Evolutionary conservation across 2,329 filamentous ascomycete genomes (phyloP).

Genomic region (Cytospora piceae): DNA sequence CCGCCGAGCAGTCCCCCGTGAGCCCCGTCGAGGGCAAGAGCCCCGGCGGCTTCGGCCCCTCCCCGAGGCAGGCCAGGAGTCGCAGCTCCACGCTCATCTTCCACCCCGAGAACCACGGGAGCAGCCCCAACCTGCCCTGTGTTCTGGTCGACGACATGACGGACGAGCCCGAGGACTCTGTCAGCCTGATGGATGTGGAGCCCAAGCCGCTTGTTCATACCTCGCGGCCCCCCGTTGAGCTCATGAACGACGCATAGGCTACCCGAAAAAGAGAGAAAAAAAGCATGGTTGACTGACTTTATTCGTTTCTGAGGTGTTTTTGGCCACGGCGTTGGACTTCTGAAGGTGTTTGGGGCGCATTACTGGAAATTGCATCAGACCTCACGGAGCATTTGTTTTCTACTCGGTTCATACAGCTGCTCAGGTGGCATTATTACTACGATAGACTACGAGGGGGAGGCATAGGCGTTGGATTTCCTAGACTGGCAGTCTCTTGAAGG

Average conservation of each 20-base stretch:
- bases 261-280: too few species aligned
- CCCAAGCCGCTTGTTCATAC: slow-evolving; percentile 64
- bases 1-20: slow-evolving; percentile 37
- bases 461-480: slow-evolving; percentile 8
- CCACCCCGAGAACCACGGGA: slow-evolving; percentile 60
- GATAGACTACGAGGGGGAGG: slow-evolving; percentile 10
- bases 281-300: neutral
- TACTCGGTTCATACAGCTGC: slow-evolving; percentile 13
- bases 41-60: slow-evolving; percentile 30
- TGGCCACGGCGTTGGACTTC: slow-evolving; percentile 13
- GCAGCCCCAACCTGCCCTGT: slow-evolving; percentile 61
- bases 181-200: slow-evolving; percentile 45
- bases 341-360: slow-evolving; percentile 7
- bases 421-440: slow-evolving; percentile 5
- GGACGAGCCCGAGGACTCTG: slow-evolving; percentile 51
- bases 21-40: slow-evolving; percentile 35
- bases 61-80: slow-evolving; percentile 47
- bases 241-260: slow-evolving; percentile 56
- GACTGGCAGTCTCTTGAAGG: neutral
- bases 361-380: slow-evolving; percentile 25
- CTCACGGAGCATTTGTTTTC: slow-evolving; percentile 26
- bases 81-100: slow-evolving; percentile 70
- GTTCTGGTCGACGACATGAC: slow-evolving; percentile 72
- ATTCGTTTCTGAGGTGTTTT: slow-evolving; percentile 8
- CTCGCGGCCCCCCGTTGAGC: slow-evolving; percentile 65